phyloP scores from a whole-genome alignment of 371 early-diverging fungal genomes.

The Lichtheimia corymbifera region DNA sequence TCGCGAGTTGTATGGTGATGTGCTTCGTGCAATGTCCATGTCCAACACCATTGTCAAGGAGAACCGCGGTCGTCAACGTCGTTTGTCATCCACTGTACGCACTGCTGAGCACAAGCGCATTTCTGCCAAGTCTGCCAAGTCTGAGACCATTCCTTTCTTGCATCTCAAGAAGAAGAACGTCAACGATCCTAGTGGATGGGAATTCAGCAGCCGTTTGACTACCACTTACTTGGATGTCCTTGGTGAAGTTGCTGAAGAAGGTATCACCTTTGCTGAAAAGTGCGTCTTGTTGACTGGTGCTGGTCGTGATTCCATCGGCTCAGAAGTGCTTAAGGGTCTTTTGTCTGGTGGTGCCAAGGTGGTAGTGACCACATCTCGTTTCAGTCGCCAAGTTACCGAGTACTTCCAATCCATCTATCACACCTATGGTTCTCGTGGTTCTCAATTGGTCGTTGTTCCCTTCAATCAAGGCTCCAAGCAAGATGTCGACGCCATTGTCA shows the following conservation, averaged over 20 bases:
- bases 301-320: slow-evolving; percentile 91
- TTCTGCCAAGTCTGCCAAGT: slow-evolving; percentile 51
- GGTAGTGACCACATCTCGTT: slow-evolving; percentile 92
- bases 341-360: slow-evolving; percentile 91
- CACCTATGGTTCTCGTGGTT: slow-evolving; percentile 85
- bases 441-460: slow-evolving; percentile 89
- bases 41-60: slow-evolving; percentile 68
- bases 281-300: slow-evolving; percentile 91
- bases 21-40: slow-evolving; percentile 75
- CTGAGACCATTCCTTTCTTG: slow-evolving; percentile 80
- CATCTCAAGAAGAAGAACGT: slow-evolving; percentile 71
- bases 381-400: slow-evolving; percentile 78
- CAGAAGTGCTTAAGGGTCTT: slow-evolving; percentile 84
- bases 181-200: slow-evolving; percentile 68
- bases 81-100: slow-evolving; percentile 49
- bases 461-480: slow-evolving; percentile 93
- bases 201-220: slow-evolving; percentile 73
- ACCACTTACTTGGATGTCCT: slow-evolving; percentile 76
- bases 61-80: slow-evolving; percentile 50
- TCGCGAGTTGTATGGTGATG: slow-evolving; percentile 72
- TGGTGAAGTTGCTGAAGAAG: slow-evolving; percentile 69
- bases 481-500: slow-evolving; percentile 79
- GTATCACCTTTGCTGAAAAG: slow-evolving; percentile 81
- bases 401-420: slow-evolving; percentile 92
- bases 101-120: slow-evolving; percentile 47